Evolutionary conservation across 331 rosid genomes (phyloP), one percentile per base, ranked within the genome.

Genomic region (Quercus lobata): DNA sequence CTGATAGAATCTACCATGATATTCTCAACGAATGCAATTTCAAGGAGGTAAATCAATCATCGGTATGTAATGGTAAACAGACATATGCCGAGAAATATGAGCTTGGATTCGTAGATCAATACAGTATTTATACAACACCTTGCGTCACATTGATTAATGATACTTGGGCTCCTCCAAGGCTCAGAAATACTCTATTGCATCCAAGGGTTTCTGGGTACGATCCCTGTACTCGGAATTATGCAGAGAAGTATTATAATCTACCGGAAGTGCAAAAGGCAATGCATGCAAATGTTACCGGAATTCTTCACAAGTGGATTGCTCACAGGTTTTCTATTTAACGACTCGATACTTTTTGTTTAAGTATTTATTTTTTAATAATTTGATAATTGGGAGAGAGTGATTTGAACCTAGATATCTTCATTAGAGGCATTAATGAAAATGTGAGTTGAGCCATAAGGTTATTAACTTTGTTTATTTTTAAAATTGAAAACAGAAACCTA

Each of bases 251-350:
- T 77, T 93, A 83, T 73, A 93, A 93, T 69, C 83, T 82, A 16
- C 88, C 77, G 2, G 88, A 93, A 22, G 98, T 93, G 57, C 98
- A 93, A 72, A 78, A 89, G 79, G 97, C 98, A 37, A 77, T 93
- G 97, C 96, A 93, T 86, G 97, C 97, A 69, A 93, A 93, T 85
- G 69, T 84, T 76, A 90, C 95, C 1, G 71, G 75, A 63, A 89
- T 91, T 77, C 90, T 92, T 62, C 90, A 91, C 79, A 93, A 85
- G 57, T 91, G 98, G 97, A 90, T 91, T 76, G 94, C 97, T 78
- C 90, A 96, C 96, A 93, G 98, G 93, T 91, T 53, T 44, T 60
- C 49, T 1, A 41, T 41, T 14, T 44, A 32, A 24, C 24, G 1
- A 49, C 4, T 21, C 0, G 3, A 63, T 6, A 1, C 2, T 12